Evolutionary conservation across 1,284 basidiomycete species (phyloP), one percentile per base, ranked within the genome.

Genomic region (Coniferiporia weirii): DNA sequence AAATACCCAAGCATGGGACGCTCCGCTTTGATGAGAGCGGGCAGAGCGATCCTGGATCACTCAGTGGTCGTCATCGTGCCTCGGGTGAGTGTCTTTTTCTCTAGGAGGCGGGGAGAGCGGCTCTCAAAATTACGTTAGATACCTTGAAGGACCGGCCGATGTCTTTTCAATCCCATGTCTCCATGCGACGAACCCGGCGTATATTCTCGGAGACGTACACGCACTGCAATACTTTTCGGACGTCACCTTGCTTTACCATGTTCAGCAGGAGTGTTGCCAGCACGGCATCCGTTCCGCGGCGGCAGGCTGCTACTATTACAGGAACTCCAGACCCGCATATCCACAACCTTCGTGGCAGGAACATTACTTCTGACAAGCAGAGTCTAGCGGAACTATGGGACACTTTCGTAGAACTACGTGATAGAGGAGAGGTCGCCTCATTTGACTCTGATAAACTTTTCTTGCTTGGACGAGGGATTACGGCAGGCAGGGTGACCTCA

Each of bases 191-290:
- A 17, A 27, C 45, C 51, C 59, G 49, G 22, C 44, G 44, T 19
- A 38, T 36, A n/a, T 56, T 56, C 47, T 19, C 20, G 17, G 44
- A 52, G 12, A 36, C 19, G 27, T 22, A 54, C 13, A 13, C 45
- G 3, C 59, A 55, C 52, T 34, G 20, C 35, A 48, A 56, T 43
- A n/a, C 38, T 4, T 62, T 59, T 35, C 61, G 57, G 32, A 52
- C 57, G 15, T 59, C 61, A 6, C 61, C 61, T 5, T 59, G 56
- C 32, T 62, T 55, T 43, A 59, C 57, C 2, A 62, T 62, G 61
- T 62, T 62, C 20, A 59, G 52, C 47, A 56, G 61, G 32, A 54
- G 61, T 27, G 45, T 62, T n/a, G 57, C 61, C n/a, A 62, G 61
- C 40, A 20, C 61, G 6, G 61, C 61, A 12, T 51, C 61, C n/a